phyloP scores from a whole-genome alignment of 2,329 filamentous ascomycete genomes.

The Rhynchosporium secalis region DNA sequence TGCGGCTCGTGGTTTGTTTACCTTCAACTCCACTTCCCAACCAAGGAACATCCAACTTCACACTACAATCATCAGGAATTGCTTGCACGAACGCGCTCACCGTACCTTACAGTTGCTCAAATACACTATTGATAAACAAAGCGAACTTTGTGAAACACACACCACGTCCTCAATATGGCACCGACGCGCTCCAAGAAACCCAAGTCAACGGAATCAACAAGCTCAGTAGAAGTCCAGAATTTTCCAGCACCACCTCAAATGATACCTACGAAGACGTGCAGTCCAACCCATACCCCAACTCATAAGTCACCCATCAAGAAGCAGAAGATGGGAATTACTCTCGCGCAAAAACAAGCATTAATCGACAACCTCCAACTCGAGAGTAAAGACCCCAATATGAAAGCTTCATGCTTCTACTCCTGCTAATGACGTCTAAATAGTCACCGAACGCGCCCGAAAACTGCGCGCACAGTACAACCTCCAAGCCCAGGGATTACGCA shows the following conservation, averaged over 20 bases:
- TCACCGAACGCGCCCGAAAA: slow-evolving; percentile 84
- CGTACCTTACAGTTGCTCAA: not conserved
- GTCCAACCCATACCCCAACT: slow-evolving; percentile 39
- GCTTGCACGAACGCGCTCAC: slow-evolving; percentile 1
- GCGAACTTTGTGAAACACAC: slow-evolving; percentile 24
- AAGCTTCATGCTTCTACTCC: not conserved
- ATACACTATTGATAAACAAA: not conserved
- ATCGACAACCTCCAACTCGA: slow-evolving; percentile 90
- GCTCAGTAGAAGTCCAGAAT: slow-evolving; percentile 33
- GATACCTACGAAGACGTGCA: slow-evolving; percentile 43
- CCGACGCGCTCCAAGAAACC: slow-evolving; percentile 49
- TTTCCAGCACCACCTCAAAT: slow-evolving; percentile 36
- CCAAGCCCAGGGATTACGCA: slow-evolving; percentile 80
- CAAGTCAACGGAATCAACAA: slow-evolving; percentile 44
- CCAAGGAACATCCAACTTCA: slow-evolving; percentile 12
- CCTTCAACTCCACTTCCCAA: slow-evolving; percentile 30
- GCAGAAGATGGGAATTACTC: slow-evolving; percentile 59
- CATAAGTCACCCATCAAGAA: slow-evolving; percentile 63
- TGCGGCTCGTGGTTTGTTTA: slow-evolving; percentile 45
- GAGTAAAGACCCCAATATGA: slow-evolving; percentile 54
- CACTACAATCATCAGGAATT: not conserved
- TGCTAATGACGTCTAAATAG: slow-evolving; percentile 47
- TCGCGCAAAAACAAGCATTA: slow-evolving; percentile 78
- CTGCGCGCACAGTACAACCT: slow-evolving; percentile 85
- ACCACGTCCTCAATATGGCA: slow-evolving; percentile 43